Base-by-base conservation (phyloP, 2,329 filamentous ascomycete genomes). In the Dactylellina drechsleri region DNA sequence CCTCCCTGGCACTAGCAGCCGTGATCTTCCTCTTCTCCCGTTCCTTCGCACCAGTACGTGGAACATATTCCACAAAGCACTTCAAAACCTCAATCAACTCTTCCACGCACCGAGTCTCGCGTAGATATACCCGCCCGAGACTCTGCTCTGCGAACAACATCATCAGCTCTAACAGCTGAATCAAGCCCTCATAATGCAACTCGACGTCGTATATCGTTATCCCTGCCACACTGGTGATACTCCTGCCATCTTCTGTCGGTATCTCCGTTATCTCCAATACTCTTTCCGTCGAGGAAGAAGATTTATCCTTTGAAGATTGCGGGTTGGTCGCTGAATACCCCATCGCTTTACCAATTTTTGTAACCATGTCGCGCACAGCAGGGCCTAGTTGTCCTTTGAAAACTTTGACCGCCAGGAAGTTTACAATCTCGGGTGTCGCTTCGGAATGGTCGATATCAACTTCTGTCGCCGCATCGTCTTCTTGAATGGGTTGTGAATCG, bases 171-270 rank as follows among this genome's bases (percentile, higher is more conserved):
- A 76, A 60, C 18, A 71, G 23, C 16, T 71, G 66, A 18, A 76
- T 70, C 28, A 76, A 40, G 8, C 66, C 72, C 60, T 76, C 72
- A 43, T 76, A 71, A 26, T 76, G 65, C 15, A 76, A 53, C 20
- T 76, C 72, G 0, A 76, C 66, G 57, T 76, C 72, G 36, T 76
- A 76, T n/a, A 76, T 70, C 36, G 72, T 70, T 20, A 76, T 76
- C 23, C 66, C 72, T 12, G 66, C 66, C 5, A 76, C 72, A 16
- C 64, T 68, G 2, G 71, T 75, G 53, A 75, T 68, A 28, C 57
- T 64, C 45, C 71, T 50, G 7, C 71, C 71, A 28, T 75, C 71
- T 23, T 75, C 71, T 31, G 64, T 68, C 4, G 71, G 71, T 4
- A 75, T 75, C 64, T 75, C 64, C 6, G 65, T 75, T 18, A 75